A percentile compares a stretch with the other conserved stretches of the same genome.
phyloP scores from a whole-genome alignment of 352 stramenopile genomes.

The Globisporangium solare region DNA sequence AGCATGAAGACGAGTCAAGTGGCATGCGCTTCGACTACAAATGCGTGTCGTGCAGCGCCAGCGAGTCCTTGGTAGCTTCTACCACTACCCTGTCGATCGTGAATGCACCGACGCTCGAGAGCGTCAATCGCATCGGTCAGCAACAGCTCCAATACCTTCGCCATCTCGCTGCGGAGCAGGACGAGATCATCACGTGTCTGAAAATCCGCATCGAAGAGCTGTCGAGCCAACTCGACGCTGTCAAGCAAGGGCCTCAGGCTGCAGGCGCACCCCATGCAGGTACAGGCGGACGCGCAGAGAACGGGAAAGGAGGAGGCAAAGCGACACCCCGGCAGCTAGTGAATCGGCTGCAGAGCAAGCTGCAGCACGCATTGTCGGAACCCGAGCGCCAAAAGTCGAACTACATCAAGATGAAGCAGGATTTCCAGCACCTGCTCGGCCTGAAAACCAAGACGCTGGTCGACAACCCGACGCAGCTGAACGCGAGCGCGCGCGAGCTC shows the following conservation, averaged over 20 bases:
- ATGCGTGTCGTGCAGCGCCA: conserved; percentile 1
- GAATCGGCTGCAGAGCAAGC: conserved; percentile 28
- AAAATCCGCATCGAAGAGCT: conserved; percentile 42
- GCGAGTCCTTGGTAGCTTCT: neutral
- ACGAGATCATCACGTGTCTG: conserved; percentile 39
- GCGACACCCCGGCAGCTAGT: conserved; percentile 16
- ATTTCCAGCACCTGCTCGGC: conserved; percentile 37
- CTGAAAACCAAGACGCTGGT: conserved; percentile 40
- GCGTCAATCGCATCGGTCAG: conserved; percentile 28
- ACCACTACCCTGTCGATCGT: neutral
- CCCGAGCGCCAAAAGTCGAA: conserved; percentile 35
- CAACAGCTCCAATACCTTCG: conserved; percentile 46
- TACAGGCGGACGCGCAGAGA: no score
- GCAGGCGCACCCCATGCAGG: no score
- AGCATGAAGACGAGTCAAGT: neutral
- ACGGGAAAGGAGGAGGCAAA: neutral
- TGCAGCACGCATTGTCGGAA: conserved; percentile 36
- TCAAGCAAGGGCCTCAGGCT: conserved; percentile 7
- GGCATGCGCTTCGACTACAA: neutral
- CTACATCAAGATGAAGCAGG: conserved; percentile 42
- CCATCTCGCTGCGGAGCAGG: conserved; percentile 43
- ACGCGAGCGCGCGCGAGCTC: conserved; percentile 27
- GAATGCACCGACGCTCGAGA: conserved; percentile 21
- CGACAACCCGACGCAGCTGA: conserved; percentile 27
- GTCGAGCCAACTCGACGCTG: conserved; percentile 16